Conservation (phyloP, 31 red algal genomes). For the Endocladia muricata region DNA sequence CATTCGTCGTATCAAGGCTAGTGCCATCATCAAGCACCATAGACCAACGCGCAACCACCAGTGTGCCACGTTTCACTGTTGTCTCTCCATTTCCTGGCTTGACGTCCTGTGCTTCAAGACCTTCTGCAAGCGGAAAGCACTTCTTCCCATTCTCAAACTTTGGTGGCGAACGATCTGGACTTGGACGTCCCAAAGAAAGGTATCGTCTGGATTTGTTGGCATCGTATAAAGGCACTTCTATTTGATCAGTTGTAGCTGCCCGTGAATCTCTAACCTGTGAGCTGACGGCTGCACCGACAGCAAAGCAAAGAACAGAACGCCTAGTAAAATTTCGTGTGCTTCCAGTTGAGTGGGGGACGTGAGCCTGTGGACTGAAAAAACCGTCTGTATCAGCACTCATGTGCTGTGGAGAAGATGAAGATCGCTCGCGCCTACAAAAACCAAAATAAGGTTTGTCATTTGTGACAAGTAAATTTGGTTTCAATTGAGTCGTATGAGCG, state of each 20-base stretch:
- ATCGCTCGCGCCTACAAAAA: too few species aligned
- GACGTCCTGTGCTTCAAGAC: constrained; percentile 41
- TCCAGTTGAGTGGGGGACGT: too few species aligned
- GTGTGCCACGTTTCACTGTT: constrained; percentile 17
- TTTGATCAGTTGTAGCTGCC: background rate
- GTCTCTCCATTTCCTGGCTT: constrained; percentile 27
- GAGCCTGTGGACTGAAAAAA: too few species aligned
- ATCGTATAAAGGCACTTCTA: constrained; percentile 16
- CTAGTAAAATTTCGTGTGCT: background rate
- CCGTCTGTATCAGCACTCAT: too few species aligned
- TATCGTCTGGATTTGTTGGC: constrained; percentile 48
- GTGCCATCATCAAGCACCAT: constrained; percentile 63
- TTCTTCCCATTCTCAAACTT: constrained; percentile 9
- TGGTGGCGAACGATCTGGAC: constrained; percentile 32
- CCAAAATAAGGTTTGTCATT: too few species aligned
- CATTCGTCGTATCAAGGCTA: constrained; percentile 52
- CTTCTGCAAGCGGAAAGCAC: constrained; percentile 27
- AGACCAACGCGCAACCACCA: constrained; percentile 55
- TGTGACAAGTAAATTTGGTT: too few species aligned
- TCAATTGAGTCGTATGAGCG: too few species aligned
- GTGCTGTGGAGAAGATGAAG: too few species aligned
- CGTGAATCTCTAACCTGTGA: background rate
- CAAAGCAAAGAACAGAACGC: background rate
- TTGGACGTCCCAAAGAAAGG: constrained; percentile 35
- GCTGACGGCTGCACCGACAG: background rate